Base-by-base conservation (phyloP, 2,329 filamentous ascomycete species). In the Trichoderma atrobrunneum region DNA sequence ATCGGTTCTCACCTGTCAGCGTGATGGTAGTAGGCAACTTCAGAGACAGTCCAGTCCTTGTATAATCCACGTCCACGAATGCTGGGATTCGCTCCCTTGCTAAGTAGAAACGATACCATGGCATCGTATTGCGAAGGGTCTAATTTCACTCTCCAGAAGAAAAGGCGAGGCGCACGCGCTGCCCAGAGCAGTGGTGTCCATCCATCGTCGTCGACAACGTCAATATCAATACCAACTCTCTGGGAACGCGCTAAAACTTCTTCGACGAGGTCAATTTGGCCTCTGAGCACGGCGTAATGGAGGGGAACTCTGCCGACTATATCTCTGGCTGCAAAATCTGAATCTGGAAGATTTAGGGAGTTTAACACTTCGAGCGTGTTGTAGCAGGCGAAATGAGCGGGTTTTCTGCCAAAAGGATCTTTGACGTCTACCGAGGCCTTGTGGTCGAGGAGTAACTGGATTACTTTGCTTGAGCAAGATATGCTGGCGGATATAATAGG, bases 181-280 rank as follows among this genome's bases (percentile, higher is more conserved):
- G 66, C 66, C 54, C 54, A 69, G 26, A 69, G 66, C 36, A 69
- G 26, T 16, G 66, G 66, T 12, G 54, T 69, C 66, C 66, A 69
- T 7, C 66, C 66, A 48, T 69, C 66, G 14, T 24, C 48, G 12
- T 69, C 66, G 6, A 32, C 8, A 30, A 48, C 34, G 16, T 69
- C 24, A 14, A 69, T 48, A 3, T 11, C 43, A 8, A 69, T 24
- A 7, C 54, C 56, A 26, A 62, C 43, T 61, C 56, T 14, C 26
- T 18, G 8, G 12, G 66, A 69, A 10, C 66, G 66, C 8, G 18
- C 36, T 5, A 61, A 36, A 21, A 61, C 66, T 11, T 61, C 54
- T 16, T 69, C 34, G 12, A 69, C 66, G 14, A 61, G 66, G 24
- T 62, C 66, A 36, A 61, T 1, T 14, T 61, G 66, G 16, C 66